Percentiles rank a stretch among this genome's conserved stretches.
phyloP scores from a whole-genome alignment of 371 early-diverging fungal species.

The Sporodiniella umbellata region DNA sequence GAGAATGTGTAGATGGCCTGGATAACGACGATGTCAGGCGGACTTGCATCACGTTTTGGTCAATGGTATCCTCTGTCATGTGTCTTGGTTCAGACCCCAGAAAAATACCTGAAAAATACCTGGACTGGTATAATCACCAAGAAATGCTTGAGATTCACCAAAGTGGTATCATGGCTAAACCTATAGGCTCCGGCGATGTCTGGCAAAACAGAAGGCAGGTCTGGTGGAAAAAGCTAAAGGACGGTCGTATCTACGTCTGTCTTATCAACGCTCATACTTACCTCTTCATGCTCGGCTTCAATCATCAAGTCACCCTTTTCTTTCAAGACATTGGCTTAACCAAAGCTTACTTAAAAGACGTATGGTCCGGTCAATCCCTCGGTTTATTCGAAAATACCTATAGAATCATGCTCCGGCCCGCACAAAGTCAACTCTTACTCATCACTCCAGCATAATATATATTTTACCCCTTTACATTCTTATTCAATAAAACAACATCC shows the following conservation, averaged over 20 bases:
- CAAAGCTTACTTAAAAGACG: constrained; percentile 21
- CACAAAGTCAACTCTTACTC: constrained; percentile 22
- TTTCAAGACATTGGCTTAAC: constrained; percentile 24
- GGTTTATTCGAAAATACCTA: constrained; percentile 18
- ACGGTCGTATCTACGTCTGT: constrained; percentile 34
- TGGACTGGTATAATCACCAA: constrained; percentile 30
- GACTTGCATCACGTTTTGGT: constrained; percentile 43
- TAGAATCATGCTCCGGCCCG: constrained; percentile 17
- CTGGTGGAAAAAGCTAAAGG: constrained; percentile 41
- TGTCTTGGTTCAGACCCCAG: constrained; percentile 44
- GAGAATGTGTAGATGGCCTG: constrained; percentile 38
- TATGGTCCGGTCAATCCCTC: constrained; percentile 31
- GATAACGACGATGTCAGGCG: constrained; percentile 42
- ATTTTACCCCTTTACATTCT: neutral
- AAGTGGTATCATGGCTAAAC: constrained; percentile 39
- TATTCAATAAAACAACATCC: too few relatives aligned
- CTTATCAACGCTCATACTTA: constrained; percentile 40
- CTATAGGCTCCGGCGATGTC: constrained; percentile 38
- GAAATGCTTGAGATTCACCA: constrained; percentile 42
- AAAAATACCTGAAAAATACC: constrained; percentile 34
- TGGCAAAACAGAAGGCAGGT: constrained; percentile 39
- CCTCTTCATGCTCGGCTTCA: constrained; percentile 32
- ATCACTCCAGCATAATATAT: constrained; percentile 13
- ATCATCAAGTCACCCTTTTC: constrained; percentile 25
- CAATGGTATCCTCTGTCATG: constrained; percentile 40